A percentile compares a stretch with the other conserved stretches of the same genome.
Evolutionary conservation across 1,284 basidiomycete species (phyloP).

Genomic region (Wallemia hederae): DNA sequence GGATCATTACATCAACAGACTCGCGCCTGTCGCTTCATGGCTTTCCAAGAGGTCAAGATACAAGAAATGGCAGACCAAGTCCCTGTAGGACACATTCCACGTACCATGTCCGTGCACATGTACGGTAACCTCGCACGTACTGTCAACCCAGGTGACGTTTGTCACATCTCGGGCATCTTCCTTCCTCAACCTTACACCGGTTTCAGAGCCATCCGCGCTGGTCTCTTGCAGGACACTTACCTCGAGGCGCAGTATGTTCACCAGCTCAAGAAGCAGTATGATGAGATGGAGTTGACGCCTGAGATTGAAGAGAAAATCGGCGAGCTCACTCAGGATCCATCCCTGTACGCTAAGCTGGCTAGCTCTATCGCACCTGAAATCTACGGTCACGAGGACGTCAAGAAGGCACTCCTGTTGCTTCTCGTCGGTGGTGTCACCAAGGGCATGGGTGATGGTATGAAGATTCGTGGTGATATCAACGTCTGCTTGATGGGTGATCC

Average conservation of each 20-base stretch:
- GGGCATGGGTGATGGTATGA: constrained; percentile 85
- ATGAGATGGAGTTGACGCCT: constrained; percentile 68
- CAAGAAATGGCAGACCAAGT: constrained; percentile 99
- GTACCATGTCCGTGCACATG: constrained; percentile 88
- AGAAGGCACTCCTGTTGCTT: constrained; percentile 79
- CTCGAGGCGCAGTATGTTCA: constrained; percentile 69
- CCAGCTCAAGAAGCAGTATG: constrained; percentile 94
- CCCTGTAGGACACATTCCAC: constrained; percentile 92
- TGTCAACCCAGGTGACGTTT: constrained; percentile 86
- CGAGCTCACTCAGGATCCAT: constrained; percentile 40
- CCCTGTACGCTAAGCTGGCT: constrained; percentile 55
- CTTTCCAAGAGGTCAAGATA: constrained; percentile 95
- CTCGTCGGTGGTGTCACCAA: constrained; percentile 92
- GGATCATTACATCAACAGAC: constrained; percentile 96
- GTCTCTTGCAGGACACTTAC: constrained; percentile 88
- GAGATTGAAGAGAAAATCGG: constrained; percentile 44
- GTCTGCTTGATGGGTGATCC: constrained; percentile 98
- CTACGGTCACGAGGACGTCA: constrained; percentile 91
- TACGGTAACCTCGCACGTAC: constrained; percentile 64
- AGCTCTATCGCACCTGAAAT: constrained; percentile 91
- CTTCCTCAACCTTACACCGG: constrained; percentile 70
- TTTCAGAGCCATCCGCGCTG: constrained; percentile 66
- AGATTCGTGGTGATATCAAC: constrained; percentile 92
- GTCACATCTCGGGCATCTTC: constrained; percentile 68
- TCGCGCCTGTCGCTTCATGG: constrained; percentile 79